These are phyloP conservation scores for Nakazawaea laoshanensis DNA, from an alignment of 805 yeast species.

Conservation along the genomic window DNA sequence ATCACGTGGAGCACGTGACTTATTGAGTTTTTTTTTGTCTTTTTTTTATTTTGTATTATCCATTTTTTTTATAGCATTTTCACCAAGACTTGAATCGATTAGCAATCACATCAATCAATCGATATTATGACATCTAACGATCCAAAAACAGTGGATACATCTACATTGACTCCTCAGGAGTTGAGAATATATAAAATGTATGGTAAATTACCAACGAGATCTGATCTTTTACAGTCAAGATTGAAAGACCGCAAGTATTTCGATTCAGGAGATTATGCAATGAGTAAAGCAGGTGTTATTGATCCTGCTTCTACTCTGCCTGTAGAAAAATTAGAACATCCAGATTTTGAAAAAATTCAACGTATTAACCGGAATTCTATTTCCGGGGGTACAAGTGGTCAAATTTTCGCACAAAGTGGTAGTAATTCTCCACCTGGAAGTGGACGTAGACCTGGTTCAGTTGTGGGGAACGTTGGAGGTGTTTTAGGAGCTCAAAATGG, in stretches of 20 bases:
- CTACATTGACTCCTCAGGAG: conserved; percentile 70
- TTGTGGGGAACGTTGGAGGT: conserved; percentile 11
- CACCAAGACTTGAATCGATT: no score
- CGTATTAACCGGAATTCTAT: conserved; percentile 53
- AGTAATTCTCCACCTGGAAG: background rate
- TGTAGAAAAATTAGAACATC: conserved; percentile 32
- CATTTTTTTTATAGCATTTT: background rate
- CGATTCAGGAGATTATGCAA: conserved; percentile 91
- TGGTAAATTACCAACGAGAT: conserved; percentile 78
- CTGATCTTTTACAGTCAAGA: conserved; percentile 66
- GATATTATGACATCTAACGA: background rate
- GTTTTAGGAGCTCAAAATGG: conserved; percentile 25
- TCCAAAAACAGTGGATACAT: conserved; percentile 31
- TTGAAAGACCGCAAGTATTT: conserved; percentile 85
- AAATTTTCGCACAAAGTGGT: no score
- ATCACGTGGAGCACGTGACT: no score
- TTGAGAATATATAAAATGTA: conserved; percentile 68
- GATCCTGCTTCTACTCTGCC: conserved; percentile 12
- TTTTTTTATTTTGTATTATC: background rate
- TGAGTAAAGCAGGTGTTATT: conserved; percentile 59
- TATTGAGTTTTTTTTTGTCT: no score
- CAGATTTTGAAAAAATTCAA: conserved; percentile 51
- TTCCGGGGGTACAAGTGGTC: conserved; percentile 29
- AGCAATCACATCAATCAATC: no score
- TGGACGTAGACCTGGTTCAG: background rate